A percentile compares a stretch with the other conserved stretches of the same genome.
These are phyloP conservation scores for Staphylotrichum tortipilum DNA, from an alignment of 495 filamentous ascomycete genomes.

Conservation along the genomic window DNA sequence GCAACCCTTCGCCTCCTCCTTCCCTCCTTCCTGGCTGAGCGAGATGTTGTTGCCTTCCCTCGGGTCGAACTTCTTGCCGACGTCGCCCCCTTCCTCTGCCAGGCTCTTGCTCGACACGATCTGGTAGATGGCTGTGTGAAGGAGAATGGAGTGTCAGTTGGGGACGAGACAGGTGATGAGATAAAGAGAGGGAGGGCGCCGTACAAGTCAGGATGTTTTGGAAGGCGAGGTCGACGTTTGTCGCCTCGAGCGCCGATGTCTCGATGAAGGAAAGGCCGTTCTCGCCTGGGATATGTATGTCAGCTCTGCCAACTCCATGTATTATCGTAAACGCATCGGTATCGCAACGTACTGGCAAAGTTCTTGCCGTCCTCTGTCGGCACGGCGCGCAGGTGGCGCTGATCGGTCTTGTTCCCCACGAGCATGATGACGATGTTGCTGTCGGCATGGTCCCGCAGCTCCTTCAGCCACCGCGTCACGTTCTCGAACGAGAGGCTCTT, in stretches of 20 bases:
- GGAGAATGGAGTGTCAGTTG: neutral
- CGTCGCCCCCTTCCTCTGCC: constrained; percentile 66
- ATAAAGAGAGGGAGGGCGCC: constrained; percentile 19
- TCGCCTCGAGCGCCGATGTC: constrained; percentile 96
- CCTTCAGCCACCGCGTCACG: constrained; percentile 97
- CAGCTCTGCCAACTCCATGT: too few species aligned
- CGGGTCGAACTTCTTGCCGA: constrained; percentile 36
- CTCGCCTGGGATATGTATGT: constrained; percentile 52
- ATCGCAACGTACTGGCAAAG: constrained; percentile 74
- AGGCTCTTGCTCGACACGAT: constrained; percentile 97
- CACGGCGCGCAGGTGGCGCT: constrained; percentile 93
- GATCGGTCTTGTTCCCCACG: constrained; percentile 99
- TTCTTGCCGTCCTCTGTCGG: constrained; percentile 97
- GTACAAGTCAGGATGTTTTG: constrained; percentile 97
- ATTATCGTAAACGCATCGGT: too few species aligned
- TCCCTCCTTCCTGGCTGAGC: constrained; percentile 58
- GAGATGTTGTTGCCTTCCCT: constrained; percentile 60
- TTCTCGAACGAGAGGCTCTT: constrained; percentile 99
- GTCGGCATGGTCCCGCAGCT: constrained; percentile 95
- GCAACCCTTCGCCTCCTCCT: constrained; percentile 76
- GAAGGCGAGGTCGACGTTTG: constrained; percentile 99
- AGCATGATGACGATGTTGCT: constrained; percentile 99
- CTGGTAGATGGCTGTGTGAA: constrained; percentile 92
- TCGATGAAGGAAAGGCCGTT: constrained; percentile 98
- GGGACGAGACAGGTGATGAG: neutral